A percentile compares a stretch with the other conserved stretches of the same genome.
Conservation (phyloP, 768 basidiomycete genomes). For the Kwoniella newhampshirensis region DNA sequence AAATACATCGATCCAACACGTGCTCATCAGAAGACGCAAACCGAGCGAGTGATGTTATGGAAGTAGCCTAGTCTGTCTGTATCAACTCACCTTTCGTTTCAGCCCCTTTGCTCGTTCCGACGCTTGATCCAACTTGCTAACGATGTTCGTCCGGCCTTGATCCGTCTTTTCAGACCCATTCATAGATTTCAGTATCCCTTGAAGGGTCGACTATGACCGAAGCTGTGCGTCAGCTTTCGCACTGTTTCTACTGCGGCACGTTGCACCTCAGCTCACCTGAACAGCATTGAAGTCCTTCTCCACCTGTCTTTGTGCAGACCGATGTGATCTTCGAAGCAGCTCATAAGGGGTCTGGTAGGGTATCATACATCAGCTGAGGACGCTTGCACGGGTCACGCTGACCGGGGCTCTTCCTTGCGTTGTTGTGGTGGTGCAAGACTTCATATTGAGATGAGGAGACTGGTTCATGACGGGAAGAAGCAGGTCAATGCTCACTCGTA, state of each 20-base stretch:
- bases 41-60: too few species aligned
- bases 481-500: constrained; percentile 30
- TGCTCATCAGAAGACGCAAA: too few species aligned
- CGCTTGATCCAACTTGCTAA: constrained; percentile 34
- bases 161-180: constrained; percentile 15
- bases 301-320: constrained; percentile 51
- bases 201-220: constrained; percentile 18
- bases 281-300: constrained; percentile 52
- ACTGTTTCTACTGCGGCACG: background rate
- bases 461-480: background rate
- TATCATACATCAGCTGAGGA: background rate
- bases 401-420: background rate
- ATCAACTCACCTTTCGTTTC: constrained; percentile 83
- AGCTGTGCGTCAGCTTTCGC: background rate
- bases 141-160: constrained; percentile 13
- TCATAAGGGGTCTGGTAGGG: constrained; percentile 47
- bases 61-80: too few species aligned
- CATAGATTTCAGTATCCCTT: constrained; percentile 22
- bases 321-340: constrained; percentile 46
- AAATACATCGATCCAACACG: constrained; percentile 16
- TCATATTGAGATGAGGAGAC: too few species aligned
- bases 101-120: constrained; percentile 59
- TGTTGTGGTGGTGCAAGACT: too few species aligned
- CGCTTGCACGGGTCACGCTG: background rate
- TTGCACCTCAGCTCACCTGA: constrained; percentile 28